Conservation (phyloP, 768 basidiomycete species). For the Hypholoma sublateritium region DNA sequence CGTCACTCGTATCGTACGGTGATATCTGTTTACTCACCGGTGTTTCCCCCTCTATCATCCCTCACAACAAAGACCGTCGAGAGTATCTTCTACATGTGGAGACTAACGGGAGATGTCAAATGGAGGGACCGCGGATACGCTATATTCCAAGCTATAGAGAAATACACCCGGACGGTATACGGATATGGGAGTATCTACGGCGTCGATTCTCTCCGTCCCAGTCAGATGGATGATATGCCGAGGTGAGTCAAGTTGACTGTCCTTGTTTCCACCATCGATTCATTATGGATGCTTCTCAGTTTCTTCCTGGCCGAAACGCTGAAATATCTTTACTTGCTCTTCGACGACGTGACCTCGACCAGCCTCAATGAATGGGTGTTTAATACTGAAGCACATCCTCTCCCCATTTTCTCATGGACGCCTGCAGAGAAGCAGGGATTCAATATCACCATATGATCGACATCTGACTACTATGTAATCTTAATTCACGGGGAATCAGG, state of each 20-base stretch:
- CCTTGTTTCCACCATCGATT: not conserved
- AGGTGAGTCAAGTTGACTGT: constrained; percentile 44
- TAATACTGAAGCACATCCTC: constrained; percentile 72
- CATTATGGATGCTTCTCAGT: constrained; percentile 20
- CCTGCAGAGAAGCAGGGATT: constrained; percentile 47
- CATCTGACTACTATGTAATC: too few relatives aligned
- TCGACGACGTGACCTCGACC: constrained; percentile 53
- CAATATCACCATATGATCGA: not conserved
- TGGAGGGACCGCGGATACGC: constrained; percentile 76
- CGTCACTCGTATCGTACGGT: constrained; percentile 13
- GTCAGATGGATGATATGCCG: constrained; percentile 62
- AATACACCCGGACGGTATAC: constrained; percentile 47
- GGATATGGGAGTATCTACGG: constrained; percentile 58
- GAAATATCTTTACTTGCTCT: constrained; percentile 69
- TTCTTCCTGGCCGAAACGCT: constrained; percentile 50
- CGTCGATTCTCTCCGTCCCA: constrained; percentile 38
- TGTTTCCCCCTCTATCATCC: too few relatives aligned
- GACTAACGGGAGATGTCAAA: constrained; percentile 57
- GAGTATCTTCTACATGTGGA: constrained; percentile 63
- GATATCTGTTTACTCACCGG: not conserved
- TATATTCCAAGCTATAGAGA: constrained; percentile 65
- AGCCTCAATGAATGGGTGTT: constrained; percentile 58
- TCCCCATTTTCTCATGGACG: constrained; percentile 66
- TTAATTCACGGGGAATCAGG: too few relatives aligned
- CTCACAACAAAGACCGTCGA: constrained; percentile 51